Evolutionary conservation across 1,284 basidiomycete species (phyloP), one percentile per base, ranked within the genome.

Genomic region (Mycosarcoma mackinlayi): DNA sequence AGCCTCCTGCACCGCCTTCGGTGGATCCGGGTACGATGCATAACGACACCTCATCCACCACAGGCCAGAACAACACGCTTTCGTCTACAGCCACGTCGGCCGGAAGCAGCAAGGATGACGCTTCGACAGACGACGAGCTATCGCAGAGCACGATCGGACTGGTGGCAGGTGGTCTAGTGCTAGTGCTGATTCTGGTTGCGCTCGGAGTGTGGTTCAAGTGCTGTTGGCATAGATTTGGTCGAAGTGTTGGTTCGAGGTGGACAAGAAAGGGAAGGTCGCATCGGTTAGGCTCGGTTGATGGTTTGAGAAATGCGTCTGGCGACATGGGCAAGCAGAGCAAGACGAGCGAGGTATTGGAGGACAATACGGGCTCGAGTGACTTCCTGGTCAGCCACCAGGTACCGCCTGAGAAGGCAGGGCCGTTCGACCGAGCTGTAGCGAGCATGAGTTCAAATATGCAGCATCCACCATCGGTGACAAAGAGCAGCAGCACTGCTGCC

Each of bases 391-490:
- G n/a, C 3, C 33, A 41, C 6, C 33, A 31, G 8, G 33, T 39
- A 0, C 9, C 44, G 6, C n/a, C 41, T 1, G 10, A 28, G 2
- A 37, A 13, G 28, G 38, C 39, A 4, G 52, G 47, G 1, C 60
- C 60, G 11, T 63, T 63, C 25, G 60, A 63, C 24, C 14, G 44
- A 7, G 60, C 53, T 1, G 42, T 63, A 5, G n/a, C 35, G 28
- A 47, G 8, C 18, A 63, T 63, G 53, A 25, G 52, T 6, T 23
- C 38, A 2, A 18, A 41, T 21, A 33, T 21, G 1, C 5, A 18
- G 5, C 34, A 16, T 7, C 18, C 13, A 5, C 13, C 19, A 9
- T 18, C 18, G 13, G 16, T 30, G 1, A 3, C 13, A 1, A 21
- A 10, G 7, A 7, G 8, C 21, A 16, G 19, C 21, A 9, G 21